These are phyloP conservation scores for Mycena latifolia DNA, from an alignment of 768 basidiomycete genomes.

Conservation along the genomic window DNA sequence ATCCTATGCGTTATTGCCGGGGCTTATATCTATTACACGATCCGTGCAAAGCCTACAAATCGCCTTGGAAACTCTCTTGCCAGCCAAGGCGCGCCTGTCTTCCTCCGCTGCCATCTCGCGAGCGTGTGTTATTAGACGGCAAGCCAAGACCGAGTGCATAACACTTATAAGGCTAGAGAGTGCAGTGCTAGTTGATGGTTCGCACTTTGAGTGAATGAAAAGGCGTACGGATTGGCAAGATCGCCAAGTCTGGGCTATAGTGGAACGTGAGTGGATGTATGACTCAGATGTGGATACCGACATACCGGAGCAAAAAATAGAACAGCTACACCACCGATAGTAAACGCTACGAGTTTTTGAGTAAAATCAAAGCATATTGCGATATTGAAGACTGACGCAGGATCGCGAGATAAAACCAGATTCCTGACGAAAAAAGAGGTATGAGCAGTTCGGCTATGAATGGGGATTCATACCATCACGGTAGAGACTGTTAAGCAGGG, in stretches of 20 bases:
- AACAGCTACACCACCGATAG: not conserved
- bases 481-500: slow-evolving; percentile 16
- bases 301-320: slow-evolving; percentile 19
- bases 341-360: slow-evolving; percentile 6
- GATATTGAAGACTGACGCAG: slow-evolving; percentile 4
- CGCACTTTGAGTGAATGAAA: not conserved
- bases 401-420: slow-evolving; percentile 32
- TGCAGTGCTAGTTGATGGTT: not conserved
- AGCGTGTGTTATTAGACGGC: slow-evolving; percentile 29
- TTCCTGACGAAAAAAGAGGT: not conserved
- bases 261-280: not conserved
- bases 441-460: not conserved
- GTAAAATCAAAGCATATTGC: not conserved
- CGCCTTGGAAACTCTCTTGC: not conserved
- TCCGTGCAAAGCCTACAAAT: not conserved
- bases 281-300: not conserved
- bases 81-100: not conserved
- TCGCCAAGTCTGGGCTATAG: slow-evolving; percentile 4
- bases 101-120: slow-evolving; percentile 24
- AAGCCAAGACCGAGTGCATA: slow-evolving; percentile 23
- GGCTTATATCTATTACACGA: slow-evolving; percentile 21
- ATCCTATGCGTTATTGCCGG: slow-evolving; percentile 7
- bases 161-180: slow-evolving; percentile 4
- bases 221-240: slow-evolving; percentile 18
- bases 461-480: slow-evolving; percentile 15